Percentiles rank a stretch among this genome's conserved stretches.
Conservation (phyloP, 2,329 filamentous ascomycete species). For the Penicillium sp. region DNA sequence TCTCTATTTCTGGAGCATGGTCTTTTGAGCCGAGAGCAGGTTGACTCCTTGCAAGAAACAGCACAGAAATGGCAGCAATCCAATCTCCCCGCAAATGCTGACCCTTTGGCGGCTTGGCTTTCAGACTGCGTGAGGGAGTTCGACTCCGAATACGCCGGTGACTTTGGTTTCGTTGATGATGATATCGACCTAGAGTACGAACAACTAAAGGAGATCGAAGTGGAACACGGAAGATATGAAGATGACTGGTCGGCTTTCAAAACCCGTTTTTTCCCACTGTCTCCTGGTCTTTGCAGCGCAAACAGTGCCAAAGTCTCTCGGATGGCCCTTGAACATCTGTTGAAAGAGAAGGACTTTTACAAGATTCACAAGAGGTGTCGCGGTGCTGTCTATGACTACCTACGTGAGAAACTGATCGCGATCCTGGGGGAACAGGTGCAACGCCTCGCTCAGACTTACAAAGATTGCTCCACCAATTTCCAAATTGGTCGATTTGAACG, state of each 20-base stretch:
- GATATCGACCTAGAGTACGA: slow-evolving; percentile 56
- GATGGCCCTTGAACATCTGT: slow-evolving; percentile 30
- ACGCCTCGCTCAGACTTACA: slow-evolving; percentile 44
- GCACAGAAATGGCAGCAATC: slow-evolving; percentile 37
- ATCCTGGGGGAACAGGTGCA: slow-evolving; percentile 43
- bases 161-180: slow-evolving; percentile 48
- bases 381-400: slow-evolving; percentile 57
- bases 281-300: slow-evolving; percentile 33
- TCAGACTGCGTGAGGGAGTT: slow-evolving; percentile 44
- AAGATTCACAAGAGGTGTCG: slow-evolving; percentile 49
- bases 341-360: slow-evolving; percentile 50
- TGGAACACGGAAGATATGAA: slow-evolving; percentile 46
- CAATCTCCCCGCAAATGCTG: slow-evolving; percentile 7
- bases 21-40: slow-evolving; percentile 56
- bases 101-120: slow-evolving; percentile 50
- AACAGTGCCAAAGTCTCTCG: slow-evolving; percentile 13
- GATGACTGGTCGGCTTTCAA: slow-evolving; percentile 48
- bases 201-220: slow-evolving; percentile 53
- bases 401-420: slow-evolving; percentile 50
- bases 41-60: slow-evolving; percentile 50
- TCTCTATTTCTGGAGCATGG: slow-evolving; percentile 46
- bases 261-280: slow-evolving; percentile 40
- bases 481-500: slow-evolving; percentile 53
- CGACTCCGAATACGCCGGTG: slow-evolving; percentile 37
- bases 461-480: slow-evolving; percentile 43